These are phyloP conservation scores for Chenopodium suecicum DNA, from an alignment of 148 eudicot species.

Conservation along the genomic window DNA sequence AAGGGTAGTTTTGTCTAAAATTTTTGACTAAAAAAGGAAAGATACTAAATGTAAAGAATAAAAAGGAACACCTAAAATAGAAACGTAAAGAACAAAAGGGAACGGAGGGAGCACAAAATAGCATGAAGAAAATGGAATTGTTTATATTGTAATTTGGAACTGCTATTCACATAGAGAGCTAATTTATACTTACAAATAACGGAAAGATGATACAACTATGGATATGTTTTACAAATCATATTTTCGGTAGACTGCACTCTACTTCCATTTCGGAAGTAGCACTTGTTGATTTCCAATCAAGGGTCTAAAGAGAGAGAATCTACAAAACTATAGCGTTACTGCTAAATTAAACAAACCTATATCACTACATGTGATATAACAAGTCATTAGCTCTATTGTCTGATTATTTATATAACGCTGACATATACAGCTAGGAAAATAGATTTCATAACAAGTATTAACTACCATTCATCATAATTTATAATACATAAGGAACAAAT, in stretches of 20 bases:
- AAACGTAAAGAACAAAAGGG: no score
- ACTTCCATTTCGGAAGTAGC: neutral
- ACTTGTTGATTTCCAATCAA: neutral
- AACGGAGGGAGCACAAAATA: neutral
- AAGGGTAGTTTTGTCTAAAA: no score
- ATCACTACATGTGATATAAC: neutral
- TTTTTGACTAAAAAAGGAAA: no score
- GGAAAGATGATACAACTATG: neutral
- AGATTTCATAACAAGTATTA: neutral
- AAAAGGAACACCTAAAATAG: no score
- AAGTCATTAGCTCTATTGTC: neutral
- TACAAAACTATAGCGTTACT: neutral
- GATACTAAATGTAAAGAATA: no score
- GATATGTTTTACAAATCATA: neutral
- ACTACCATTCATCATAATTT: neutral
- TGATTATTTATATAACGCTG: slow-evolving; percentile 1
- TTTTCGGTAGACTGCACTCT: neutral
- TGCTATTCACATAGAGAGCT: neutral
- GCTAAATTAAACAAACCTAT: neutral
- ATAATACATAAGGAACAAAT: slow-evolving; percentile 1
- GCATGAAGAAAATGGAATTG: neutral
- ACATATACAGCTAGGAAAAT: neutral
- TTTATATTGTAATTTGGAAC: neutral
- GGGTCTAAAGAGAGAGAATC: neutral
- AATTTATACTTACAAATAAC: neutral